Evolutionary conservation across 192 early-diverging fungal species (phyloP).

Genomic region (Umbelopsis ramanniana): DNA sequence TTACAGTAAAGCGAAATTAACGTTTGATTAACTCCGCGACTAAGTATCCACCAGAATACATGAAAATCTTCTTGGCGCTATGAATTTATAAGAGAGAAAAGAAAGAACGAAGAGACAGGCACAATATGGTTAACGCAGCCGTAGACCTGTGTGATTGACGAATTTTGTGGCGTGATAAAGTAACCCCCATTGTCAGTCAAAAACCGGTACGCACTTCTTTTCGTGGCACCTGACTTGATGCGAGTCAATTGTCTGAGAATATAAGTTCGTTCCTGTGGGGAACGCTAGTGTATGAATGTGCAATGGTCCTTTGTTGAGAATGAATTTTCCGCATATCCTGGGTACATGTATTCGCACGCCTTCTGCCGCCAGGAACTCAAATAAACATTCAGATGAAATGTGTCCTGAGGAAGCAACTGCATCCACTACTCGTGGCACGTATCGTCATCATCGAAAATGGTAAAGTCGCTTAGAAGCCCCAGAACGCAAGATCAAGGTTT

Average conservation of each 20-base stretch:
- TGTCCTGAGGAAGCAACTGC: not conserved
- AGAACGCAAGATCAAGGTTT: not conserved
- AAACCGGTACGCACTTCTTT: not conserved
- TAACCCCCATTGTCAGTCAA: not conserved
- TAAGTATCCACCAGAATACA: no score
- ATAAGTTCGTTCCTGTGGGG: not conserved
- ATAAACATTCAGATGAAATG: not conserved
- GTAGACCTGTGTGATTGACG: not conserved
- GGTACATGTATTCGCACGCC: not conserved
- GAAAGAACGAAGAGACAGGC: not conserved
- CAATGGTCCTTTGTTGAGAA: not conserved
- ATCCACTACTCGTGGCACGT: not conserved
- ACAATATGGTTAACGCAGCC: not conserved
- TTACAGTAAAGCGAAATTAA: no score
- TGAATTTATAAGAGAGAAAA: not conserved
- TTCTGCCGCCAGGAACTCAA: not conserved
- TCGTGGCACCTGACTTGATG: not conserved
- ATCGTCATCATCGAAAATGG: conserved; percentile 3
- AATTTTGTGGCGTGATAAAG: not conserved
- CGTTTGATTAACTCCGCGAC: no score
- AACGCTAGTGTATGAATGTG: not conserved
- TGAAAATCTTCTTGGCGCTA: no score
- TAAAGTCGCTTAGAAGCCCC: not conserved
- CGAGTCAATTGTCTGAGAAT: not conserved
- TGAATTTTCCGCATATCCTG: not conserved